Evolutionary conservation across 352 stramenopile genomes (phyloP).

Genomic region (Phytophthora cactorum): DNA sequence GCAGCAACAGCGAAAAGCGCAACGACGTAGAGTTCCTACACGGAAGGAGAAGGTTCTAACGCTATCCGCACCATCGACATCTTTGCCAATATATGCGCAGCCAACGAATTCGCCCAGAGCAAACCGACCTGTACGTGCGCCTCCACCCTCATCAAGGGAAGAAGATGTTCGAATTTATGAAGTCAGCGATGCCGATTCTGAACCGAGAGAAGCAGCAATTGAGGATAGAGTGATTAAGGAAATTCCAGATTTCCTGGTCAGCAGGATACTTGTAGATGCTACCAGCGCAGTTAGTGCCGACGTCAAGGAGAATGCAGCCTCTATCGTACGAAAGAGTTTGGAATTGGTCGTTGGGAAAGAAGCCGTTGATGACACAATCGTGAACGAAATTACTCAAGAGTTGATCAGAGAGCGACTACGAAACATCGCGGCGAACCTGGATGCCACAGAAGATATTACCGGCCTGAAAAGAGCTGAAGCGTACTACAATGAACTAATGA

Average conservation of each 20-base stretch:
- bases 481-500: slow-evolving; percentile 41
- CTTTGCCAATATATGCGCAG: slow-evolving; percentile 31
- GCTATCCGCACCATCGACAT: slow-evolving; percentile 22
- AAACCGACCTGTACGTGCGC: background rate
- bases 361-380: slow-evolving; percentile 35
- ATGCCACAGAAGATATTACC: slow-evolving; percentile 32
- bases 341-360: slow-evolving; percentile 38
- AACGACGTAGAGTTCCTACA: background rate
- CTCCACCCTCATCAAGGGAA: background rate
- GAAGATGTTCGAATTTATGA: slow-evolving; percentile 29
- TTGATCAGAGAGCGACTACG: slow-evolving; percentile 39
- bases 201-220: slow-evolving; percentile 10
- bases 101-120: slow-evolving; percentile 3
- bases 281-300: slow-evolving; percentile 1
- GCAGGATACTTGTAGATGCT: slow-evolving; percentile 30
- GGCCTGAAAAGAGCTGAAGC: slow-evolving; percentile 43
- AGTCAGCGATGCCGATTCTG: slow-evolving; percentile 10
- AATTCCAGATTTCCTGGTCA: slow-evolving; percentile 45
- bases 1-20: slow-evolving; percentile 30
- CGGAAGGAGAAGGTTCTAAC: slow-evolving; percentile 1
- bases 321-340: slow-evolving; percentile 40
- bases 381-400: slow-evolving; percentile 46
- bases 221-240: slow-evolving; percentile 35
- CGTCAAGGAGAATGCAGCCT: slow-evolving; percentile 9
- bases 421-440: background rate